Percentiles rank a stretch among this genome's conserved stretches.
These are phyloP conservation scores for Lentinula guzmanii DNA, from an alignment of 768 basidiomycete species.

Conservation along the genomic window DNA sequence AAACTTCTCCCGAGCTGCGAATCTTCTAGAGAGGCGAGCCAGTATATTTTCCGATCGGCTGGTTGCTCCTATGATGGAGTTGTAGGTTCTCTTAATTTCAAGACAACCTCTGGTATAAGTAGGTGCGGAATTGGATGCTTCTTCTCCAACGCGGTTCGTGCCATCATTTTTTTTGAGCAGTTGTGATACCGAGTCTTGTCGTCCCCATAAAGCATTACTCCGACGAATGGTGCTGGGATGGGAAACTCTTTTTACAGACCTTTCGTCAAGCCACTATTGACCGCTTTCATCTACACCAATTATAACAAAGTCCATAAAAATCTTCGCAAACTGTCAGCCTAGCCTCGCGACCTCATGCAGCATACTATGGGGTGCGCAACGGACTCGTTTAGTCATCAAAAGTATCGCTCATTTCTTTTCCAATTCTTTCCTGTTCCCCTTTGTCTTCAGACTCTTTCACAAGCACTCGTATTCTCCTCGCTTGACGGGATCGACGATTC, in stretches of 20 bases:
- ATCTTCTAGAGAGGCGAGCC: conserved; percentile 31
- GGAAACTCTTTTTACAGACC: not conserved
- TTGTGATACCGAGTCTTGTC: no score
- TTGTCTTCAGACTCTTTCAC: conserved; percentile 9
- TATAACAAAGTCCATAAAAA: not conserved
- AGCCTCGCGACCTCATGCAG: not conserved
- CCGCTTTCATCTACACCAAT: not conserved
- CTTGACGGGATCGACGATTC: conserved; percentile 27
- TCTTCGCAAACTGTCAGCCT: not conserved
- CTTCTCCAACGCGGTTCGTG: not conserved
- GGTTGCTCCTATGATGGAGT: not conserved
- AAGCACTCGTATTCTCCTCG: conserved; percentile 22
- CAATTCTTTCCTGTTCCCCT: not conserved
- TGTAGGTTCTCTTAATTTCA: not conserved
- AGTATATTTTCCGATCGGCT: conserved; percentile 25
- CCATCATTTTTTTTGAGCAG: not conserved
- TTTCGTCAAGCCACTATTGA: no score
- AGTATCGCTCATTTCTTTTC: not conserved
- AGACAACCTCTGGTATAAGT: not conserved
- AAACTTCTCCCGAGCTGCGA: conserved; percentile 24
- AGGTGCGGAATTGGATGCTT: not conserved
- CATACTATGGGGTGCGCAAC: not conserved
- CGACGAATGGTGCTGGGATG: not conserved
- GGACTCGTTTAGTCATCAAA: no score
- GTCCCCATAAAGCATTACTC: not conserved